Percentiles rank a stretch among this genome's conserved stretches.
phyloP scores from a whole-genome alignment of 805 yeast genomes.

The Lipomyces orientalis region DNA sequence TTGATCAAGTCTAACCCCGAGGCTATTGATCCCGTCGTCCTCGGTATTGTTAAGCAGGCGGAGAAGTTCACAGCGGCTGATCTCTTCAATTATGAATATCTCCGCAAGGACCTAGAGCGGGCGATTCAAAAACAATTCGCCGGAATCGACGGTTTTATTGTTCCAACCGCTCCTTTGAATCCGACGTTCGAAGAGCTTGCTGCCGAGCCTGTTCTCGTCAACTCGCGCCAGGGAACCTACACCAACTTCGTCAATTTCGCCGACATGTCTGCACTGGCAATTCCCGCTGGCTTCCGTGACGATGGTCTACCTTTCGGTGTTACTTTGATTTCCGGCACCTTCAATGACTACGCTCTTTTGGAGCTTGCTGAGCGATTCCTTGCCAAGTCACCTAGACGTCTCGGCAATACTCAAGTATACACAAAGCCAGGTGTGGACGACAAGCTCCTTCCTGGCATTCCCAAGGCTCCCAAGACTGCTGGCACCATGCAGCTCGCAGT shows the following conservation, averaged over 20 bases:
- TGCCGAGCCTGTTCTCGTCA: constrained; percentile 78
- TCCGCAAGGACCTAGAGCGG: constrained; percentile 79
- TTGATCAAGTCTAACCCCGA: constrained; percentile 73
- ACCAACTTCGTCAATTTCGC: constrained; percentile 96
- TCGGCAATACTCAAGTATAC: constrained; percentile 58
- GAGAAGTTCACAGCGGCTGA: constrained; percentile 79
- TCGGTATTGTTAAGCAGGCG: constrained; percentile 76
- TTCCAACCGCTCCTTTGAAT: constrained; percentile 93
- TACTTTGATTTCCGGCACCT: constrained; percentile 79
- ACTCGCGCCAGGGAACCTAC: constrained; percentile 96
- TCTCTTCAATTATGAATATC: constrained; percentile 83
- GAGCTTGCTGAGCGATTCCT: constrained; percentile 80
- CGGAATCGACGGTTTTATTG: constrained; percentile 74
- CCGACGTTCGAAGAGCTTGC: constrained; percentile 78
- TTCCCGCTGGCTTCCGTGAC: constrained; percentile 85
- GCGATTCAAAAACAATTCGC: constrained; percentile 60
- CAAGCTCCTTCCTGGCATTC: constrained; percentile 51
- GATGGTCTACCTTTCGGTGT: constrained; percentile 93
- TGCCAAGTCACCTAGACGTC: constrained; percentile 54
- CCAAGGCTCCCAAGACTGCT: constrained; percentile 55
- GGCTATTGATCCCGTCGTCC: constrained; percentile 83
- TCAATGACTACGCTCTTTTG: constrained; percentile 85
- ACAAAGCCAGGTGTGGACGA: constrained; percentile 54
- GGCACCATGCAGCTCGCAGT: constrained; percentile 77
- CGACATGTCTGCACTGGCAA: constrained; percentile 87